phyloP scores from a whole-genome alignment of 2,329 filamentous ascomycete genomes.

The Neurospora sp. region DNA sequence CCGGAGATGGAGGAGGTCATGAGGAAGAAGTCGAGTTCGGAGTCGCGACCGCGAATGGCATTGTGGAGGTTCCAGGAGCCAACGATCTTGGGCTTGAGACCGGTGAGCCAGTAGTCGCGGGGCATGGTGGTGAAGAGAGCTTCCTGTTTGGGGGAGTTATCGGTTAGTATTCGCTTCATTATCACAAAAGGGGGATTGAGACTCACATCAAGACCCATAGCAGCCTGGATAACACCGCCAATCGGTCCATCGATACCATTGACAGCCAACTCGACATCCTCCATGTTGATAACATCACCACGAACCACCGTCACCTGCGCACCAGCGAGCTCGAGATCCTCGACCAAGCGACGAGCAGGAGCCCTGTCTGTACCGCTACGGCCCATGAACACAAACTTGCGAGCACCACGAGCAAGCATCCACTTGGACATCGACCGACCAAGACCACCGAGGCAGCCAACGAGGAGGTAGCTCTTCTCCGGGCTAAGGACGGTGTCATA shows the following conservation, averaged over 20 bases:
- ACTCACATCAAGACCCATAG: constrained; percentile 13
- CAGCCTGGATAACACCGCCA: constrained; percentile 15
- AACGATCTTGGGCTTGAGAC: constrained; percentile 4
- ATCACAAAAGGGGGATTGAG: not conserved
- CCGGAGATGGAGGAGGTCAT: constrained; percentile 3
- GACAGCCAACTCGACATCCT: constrained; percentile 7
- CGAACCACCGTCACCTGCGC: constrained; percentile 12
- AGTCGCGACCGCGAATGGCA: not conserved
- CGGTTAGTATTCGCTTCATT: not conserved
- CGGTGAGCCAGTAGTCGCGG: constrained; percentile 1
- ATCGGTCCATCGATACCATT: constrained; percentile 7
- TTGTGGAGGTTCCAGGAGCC: constrained; percentile 8
- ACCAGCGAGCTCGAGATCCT: constrained; percentile 12
- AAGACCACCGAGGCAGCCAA: constrained; percentile 28
- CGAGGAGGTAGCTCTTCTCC: constrained; percentile 23
- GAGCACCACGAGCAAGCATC: constrained; percentile 25
- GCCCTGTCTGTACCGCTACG: constrained; percentile 20
- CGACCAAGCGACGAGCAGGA: constrained; percentile 17
- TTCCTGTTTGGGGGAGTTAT: not conserved
- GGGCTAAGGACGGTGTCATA: constrained; percentile 4
- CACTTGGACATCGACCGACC: constrained; percentile 24
- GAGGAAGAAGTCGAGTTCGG: constrained; percentile 7
- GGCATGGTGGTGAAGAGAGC: constrained; percentile 7
- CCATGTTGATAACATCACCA: constrained; percentile 8
- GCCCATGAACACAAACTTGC: constrained; percentile 24